Evolutionary conservation across 2,329 filamentous ascomycete species (phyloP).

Genomic region (Nemania diffusa): DNA sequence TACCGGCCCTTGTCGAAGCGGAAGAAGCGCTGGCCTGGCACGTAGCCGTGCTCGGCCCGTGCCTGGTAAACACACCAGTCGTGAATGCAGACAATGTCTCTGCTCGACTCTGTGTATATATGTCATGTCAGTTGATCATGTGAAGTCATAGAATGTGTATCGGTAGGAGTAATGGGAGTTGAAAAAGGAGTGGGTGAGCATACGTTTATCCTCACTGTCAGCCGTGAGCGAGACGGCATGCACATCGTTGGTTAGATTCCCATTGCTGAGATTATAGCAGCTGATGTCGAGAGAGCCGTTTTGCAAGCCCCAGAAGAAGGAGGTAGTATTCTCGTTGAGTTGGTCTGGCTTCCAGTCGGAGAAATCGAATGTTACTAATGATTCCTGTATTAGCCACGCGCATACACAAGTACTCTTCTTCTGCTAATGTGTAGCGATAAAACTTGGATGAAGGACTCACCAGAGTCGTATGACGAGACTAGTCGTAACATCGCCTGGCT

Average conservation of each 20-base stretch:
- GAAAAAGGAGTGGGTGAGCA: not conserved
- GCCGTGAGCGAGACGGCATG: conserved; percentile 27
- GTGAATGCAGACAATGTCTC: conserved; percentile 35
- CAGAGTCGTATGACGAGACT: conserved; percentile 35
- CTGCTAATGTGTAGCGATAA: not conserved
- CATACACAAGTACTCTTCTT: not conserved
- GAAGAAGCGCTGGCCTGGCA: conserved; percentile 34
- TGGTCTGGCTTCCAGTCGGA: conserved; percentile 36
- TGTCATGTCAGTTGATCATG: not conserved
- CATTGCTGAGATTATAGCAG: conserved; percentile 35
- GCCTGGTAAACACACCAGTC: conserved; percentile 38
- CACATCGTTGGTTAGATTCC: conserved; percentile 29
- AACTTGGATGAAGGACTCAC: not conserved
- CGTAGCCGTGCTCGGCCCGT: conserved; percentile 19
- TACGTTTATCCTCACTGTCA: conserved; percentile 31
- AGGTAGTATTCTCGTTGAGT: conserved; percentile 34
- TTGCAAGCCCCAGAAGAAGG: conserved; percentile 31
- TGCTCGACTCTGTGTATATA: conserved; percentile 24
- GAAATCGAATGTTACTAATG: conserved; percentile 37
- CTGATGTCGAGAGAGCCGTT: conserved; percentile 35
- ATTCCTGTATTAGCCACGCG: not conserved
- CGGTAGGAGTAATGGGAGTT: too few relatives aligned
- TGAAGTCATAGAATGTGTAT: too few relatives aligned
- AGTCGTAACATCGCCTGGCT: conserved; percentile 28
- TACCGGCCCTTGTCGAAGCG: conserved; percentile 36